These are phyloP conservation scores for Pogostemon cablin DNA, from an alignment of 257 asterid genomes.

Conservation along the genomic window DNA sequence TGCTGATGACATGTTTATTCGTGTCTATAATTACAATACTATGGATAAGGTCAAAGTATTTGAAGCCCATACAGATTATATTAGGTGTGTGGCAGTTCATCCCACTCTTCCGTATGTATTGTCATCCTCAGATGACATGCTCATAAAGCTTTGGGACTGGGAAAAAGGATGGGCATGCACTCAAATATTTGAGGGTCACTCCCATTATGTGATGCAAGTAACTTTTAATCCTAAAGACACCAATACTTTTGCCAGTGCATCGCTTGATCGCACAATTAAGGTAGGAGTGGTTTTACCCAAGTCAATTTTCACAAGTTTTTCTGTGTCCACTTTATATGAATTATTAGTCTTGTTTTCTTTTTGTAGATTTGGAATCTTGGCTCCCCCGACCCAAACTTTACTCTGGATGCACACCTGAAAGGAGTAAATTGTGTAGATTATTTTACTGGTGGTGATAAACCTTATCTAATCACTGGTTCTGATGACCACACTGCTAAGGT, in stretches of 20 bases:
- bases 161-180: slow-evolving; percentile 98
- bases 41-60: slow-evolving; percentile 98
- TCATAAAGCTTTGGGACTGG: slow-evolving; percentile 99
- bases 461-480: slow-evolving; percentile 91
- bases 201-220: slow-evolving; percentile 99
- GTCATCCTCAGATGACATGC: slow-evolving; percentile 99
- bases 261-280: slow-evolving; percentile 97
- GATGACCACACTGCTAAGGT: slow-evolving; percentile 99
- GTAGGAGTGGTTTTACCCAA: slow-evolving; percentile 39
- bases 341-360: slow-evolving; percentile 28
- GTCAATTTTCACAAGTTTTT: slow-evolving; percentile 21
- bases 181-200: slow-evolving; percentile 98
- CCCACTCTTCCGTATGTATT: slow-evolving; percentile 93
- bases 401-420: slow-evolving; percentile 93
- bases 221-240: slow-evolving; percentile 98
- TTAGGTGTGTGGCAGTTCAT: slow-evolving; percentile 98
- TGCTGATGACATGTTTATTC: slow-evolving; percentile 97
- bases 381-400: slow-evolving; percentile 98
- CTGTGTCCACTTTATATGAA: slow-evolving; percentile 7
- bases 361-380: slow-evolving; percentile 98
- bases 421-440: slow-evolving; percentile 98
- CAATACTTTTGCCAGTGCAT: slow-evolving; percentile 98
- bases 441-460: slow-evolving; percentile 98
- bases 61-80: slow-evolving; percentile 98
- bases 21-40: slow-evolving; percentile 94